phyloP scores from a whole-genome alignment of 2,329 filamentous ascomycete genomes.

The Fusarium brachygibbosum region DNA sequence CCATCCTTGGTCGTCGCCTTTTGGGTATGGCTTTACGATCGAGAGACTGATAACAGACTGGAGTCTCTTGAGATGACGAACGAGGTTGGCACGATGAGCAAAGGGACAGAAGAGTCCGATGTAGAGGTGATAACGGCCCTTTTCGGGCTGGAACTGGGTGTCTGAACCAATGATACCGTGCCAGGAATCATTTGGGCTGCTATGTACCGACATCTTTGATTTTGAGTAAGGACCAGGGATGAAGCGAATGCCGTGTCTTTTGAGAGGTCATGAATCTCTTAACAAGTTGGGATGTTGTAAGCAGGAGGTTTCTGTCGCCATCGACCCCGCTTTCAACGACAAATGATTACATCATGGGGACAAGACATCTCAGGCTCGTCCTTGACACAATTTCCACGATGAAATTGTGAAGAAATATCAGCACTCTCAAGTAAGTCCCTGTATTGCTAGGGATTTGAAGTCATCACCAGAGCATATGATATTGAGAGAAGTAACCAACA shows the following conservation, averaged over 20 bases:
- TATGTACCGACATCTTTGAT: constrained; percentile 39
- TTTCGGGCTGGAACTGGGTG: constrained; percentile 66
- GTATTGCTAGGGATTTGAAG: too few relatives aligned
- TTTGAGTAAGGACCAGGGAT: neutral
- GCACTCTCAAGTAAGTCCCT: neutral
- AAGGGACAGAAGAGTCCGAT: too few relatives aligned
- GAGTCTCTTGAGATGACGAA: too few relatives aligned
- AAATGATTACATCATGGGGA: neutral
- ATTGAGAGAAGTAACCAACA: neutral
- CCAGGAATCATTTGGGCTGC: constrained; percentile 44
- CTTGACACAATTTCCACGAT: too few relatives aligned
- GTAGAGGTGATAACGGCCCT: constrained; percentile 42
- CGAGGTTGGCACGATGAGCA: too few relatives aligned
- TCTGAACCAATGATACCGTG: constrained; percentile 39
- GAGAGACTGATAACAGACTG: too few relatives aligned
- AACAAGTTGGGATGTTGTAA: neutral
- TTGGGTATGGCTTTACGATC: too few relatives aligned
- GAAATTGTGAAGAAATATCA: too few relatives aligned
- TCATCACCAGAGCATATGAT: neutral
- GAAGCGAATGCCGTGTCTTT: neutral
- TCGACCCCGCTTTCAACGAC: neutral
- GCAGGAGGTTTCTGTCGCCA: neutral
- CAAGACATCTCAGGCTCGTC: too few relatives aligned
- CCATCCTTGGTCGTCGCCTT: too few relatives aligned
- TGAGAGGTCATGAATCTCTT: neutral